Evolutionary conservation across 23 red algal genomes (phyloP), one percentile per base, ranked within the genome.

Genomic region (Chondrus crispus): DNA sequence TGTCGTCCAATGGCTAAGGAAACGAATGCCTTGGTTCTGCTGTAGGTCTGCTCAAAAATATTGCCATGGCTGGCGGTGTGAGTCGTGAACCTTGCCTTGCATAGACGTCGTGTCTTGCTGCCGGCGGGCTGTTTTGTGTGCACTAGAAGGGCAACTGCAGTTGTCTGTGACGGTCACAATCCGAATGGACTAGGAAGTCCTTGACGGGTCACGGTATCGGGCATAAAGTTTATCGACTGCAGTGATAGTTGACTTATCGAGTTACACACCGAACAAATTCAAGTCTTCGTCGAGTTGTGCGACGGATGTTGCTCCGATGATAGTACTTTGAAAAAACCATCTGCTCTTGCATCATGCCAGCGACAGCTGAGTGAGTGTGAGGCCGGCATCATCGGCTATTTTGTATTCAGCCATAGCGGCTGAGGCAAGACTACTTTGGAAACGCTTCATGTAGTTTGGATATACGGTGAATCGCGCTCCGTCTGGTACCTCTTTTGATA

Each of bases 281-380:
- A 96, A 26, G 46, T 94, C 91, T 53, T 95, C 88, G 36, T 84
- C 58, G 40, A 98, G n/a, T 84, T 98, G 96, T 68, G 76, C 55
- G 33, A 98, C 51, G 35, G 53, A 79, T 7, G 93, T 98, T 41
- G 96, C 93, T 22, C 93, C 93, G 38, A 98, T 73, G 18, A 98
- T 98, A 10, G 86, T 95, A 14, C 85, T 87, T 5, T 36, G 74
- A 53, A 93, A 72, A 69, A 95, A 98, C 96, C 93, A 98, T 35
- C 93, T 90, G 44, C 77, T 86, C 50, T 86, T 88, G 36, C 80
- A 93, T 60, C 87, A 98, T 35, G 83, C 76, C 20, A 95, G 85
- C 44, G 93, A 85, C 83, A 98, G 70, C 64, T 90, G 81, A 5
- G 96, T 88, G 6, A 93, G 62, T 35, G 80, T 94, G 42, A 95